Evolutionary conservation across 1,284 basidiomycete species (phyloP).

Genomic region (Salmacisia buchloeana): DNA sequence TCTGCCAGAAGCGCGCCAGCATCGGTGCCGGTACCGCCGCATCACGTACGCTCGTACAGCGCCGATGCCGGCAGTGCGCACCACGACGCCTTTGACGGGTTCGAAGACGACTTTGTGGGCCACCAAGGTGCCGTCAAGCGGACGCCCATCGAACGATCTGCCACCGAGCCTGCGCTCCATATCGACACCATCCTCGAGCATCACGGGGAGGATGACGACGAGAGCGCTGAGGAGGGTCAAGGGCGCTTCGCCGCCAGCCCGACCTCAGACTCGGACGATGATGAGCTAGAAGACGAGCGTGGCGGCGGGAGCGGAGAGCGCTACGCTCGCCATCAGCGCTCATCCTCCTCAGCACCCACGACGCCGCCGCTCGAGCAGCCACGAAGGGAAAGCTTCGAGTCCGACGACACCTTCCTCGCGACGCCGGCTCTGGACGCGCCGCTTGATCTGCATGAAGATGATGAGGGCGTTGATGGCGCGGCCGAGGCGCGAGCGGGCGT

Average conservation of each 20-base stretch:
- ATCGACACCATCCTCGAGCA: neutral
- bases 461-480: neutral
- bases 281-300: no score
- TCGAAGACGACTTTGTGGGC: neutral
- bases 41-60: neutral
- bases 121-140: neutral
- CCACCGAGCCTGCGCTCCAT: conserved; percentile 1
- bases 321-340: neutral
- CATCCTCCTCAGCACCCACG: neutral
- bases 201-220: neutral
- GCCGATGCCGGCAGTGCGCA: neutral
- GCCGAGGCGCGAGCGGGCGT: no score
- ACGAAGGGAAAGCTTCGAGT: neutral
- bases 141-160: neutral
- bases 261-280: neutral
- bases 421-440: neutral
- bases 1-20: neutral
- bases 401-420: conserved; percentile 2
- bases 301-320: neutral
- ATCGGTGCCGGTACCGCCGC: neutral
- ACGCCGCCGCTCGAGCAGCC: neutral
- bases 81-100: neutral
- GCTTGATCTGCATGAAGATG: neutral
- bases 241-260: no score
- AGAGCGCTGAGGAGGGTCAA: neutral